phyloP scores from a whole-genome alignment of 2,329 filamentous ascomycete genomes.

The Aspergillus proliferans region DNA sequence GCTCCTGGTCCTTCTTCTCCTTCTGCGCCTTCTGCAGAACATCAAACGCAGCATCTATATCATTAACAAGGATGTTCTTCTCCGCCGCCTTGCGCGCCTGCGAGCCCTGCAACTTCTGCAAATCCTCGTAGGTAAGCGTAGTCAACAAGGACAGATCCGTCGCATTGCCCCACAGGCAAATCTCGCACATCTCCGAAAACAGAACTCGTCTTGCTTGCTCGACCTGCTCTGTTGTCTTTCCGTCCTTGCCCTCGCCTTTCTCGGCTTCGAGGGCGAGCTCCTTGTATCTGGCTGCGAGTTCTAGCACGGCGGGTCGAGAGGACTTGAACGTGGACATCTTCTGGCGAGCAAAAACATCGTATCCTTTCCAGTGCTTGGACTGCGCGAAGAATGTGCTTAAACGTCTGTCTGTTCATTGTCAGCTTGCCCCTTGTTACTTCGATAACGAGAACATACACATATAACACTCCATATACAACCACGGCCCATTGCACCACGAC shows the following conservation, averaged over 20 bases:
- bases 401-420: slow-evolving; percentile 52
- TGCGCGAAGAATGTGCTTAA: slow-evolving; percentile 71
- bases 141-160: slow-evolving; percentile 90
- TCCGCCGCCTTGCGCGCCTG: slow-evolving; percentile 79
- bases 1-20: slow-evolving; percentile 55
- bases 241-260: slow-evolving; percentile 42
- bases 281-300: slow-evolving; percentile 72
- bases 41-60: slow-evolving; percentile 67
- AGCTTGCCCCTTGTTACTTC: slow-evolving; percentile 9
- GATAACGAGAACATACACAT: slow-evolving; percentile 48
- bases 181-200: slow-evolving; percentile 91
- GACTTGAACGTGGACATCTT: slow-evolving; percentile 91
- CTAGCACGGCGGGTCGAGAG: slow-evolving; percentile 76
- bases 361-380: slow-evolving; percentile 76
- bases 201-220: slow-evolving; percentile 67
- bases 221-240: slow-evolving; percentile 39
- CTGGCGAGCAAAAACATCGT: slow-evolving; percentile 84
- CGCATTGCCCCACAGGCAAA: slow-evolving; percentile 95
- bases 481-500: slow-evolving; percentile 77
- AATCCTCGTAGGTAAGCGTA: slow-evolving; percentile 86
- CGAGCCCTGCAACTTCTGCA: slow-evolving; percentile 90
- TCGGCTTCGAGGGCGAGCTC: slow-evolving; percentile 64
- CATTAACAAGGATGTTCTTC: slow-evolving; percentile 86
- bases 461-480: slow-evolving; percentile 93
- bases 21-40: slow-evolving; percentile 60